Evolutionary conservation across 2,329 filamentous ascomycete species (phyloP).

Genomic region (Penicillium fuscoglaucum): DNA sequence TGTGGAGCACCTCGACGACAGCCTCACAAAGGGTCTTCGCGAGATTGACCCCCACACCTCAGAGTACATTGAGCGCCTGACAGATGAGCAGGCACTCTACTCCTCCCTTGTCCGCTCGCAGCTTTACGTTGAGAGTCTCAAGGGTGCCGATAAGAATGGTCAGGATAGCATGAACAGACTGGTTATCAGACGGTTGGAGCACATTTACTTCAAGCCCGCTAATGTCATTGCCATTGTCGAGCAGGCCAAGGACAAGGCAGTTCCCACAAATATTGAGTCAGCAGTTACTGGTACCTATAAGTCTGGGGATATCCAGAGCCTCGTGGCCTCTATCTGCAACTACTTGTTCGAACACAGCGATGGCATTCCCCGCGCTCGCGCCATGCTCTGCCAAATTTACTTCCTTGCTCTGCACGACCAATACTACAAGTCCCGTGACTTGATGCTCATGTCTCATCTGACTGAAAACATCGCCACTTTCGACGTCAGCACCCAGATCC

Average conservation of each 20-base stretch:
- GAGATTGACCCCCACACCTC: constrained; percentile 97
- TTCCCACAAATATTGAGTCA: constrained; percentile 71
- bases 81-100: constrained; percentile 88
- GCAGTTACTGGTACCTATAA: constrained; percentile 72
- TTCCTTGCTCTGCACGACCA: constrained; percentile 96
- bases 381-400: constrained; percentile 98
- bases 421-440: constrained; percentile 96
- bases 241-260: constrained; percentile 86
- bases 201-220: constrained; percentile 98
- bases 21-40: constrained; percentile 95
- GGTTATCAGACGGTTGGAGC: constrained; percentile 90
- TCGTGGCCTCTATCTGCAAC: constrained; percentile 86
- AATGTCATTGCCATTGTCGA: constrained; percentile 92
- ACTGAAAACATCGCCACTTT: constrained; percentile 97
- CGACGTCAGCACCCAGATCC: constrained; percentile 93
- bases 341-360: constrained; percentile 95
- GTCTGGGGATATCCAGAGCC: constrained; percentile 64
- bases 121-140: constrained; percentile 82
- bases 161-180: constrained; percentile 91
- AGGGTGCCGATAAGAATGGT: constrained; percentile 67
- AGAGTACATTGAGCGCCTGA: constrained; percentile 93
- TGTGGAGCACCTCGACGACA: constrained; percentile 92
- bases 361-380: constrained; percentile 90
- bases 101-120: constrained; percentile 85
- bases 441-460: constrained; percentile 99